These are phyloP conservation scores for Cercospora berteroae DNA, from an alignment of 2,329 filamentous ascomycete genomes.

Conservation along the genomic window DNA sequence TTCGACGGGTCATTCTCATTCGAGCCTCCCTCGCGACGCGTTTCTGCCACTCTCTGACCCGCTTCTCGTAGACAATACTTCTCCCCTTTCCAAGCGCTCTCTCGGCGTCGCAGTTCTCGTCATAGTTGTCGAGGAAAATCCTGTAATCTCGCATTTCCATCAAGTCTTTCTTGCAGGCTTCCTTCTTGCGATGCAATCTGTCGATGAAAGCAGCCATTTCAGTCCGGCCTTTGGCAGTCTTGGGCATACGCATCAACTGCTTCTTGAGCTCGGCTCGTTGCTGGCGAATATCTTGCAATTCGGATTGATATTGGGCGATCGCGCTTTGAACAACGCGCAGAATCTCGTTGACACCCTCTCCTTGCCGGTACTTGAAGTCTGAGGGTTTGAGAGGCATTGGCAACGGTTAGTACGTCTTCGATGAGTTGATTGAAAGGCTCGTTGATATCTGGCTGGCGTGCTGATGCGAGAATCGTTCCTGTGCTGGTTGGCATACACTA, in stretches of 20 bases:
- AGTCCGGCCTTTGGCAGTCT: background rate
- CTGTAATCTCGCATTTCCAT: background rate
- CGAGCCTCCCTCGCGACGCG: background rate
- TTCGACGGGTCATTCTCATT: background rate
- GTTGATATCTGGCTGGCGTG: background rate
- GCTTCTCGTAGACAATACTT: background rate
- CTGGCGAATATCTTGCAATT: background rate
- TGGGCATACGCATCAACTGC: background rate
- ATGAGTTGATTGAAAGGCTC: background rate
- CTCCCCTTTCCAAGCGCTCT: background rate
- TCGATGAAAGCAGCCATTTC: background rate
- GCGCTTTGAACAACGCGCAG: background rate
- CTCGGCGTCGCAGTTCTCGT: background rate
- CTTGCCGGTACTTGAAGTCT: background rate
- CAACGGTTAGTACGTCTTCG: background rate
- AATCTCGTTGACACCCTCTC: background rate
- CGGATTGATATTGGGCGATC: background rate
- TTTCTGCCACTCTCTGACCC: background rate
- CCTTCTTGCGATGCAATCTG: background rate
- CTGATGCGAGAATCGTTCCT: background rate
- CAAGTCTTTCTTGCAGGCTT: background rate
- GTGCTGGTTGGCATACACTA: background rate
- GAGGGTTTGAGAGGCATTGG: background rate
- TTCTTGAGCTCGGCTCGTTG: conserved; percentile 1
- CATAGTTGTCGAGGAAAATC: background rate